Evolutionary conservation across 2,329 filamentous ascomycete genomes (phyloP).

Genomic region (Hypoxylon sp.): DNA sequence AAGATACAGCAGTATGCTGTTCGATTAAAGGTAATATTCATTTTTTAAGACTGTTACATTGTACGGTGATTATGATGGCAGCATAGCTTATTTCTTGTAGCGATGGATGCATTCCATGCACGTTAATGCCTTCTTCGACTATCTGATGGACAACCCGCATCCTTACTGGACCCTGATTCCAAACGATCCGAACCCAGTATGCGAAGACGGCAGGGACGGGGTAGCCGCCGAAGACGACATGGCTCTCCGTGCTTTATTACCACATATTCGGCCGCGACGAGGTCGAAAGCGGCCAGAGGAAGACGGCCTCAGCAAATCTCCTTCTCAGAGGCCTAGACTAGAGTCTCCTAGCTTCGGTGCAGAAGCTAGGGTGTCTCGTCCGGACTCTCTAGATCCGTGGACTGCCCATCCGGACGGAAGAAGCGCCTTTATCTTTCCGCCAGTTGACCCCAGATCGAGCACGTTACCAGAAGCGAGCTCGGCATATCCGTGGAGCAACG

Average conservation of each 20-base stretch:
- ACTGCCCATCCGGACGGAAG: conserved; percentile 55
- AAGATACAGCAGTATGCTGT: conserved; percentile 97
- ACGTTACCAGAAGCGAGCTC: conserved; percentile 46
- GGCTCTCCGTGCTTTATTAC: conserved; percentile 82
- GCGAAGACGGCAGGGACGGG: conserved; percentile 75
- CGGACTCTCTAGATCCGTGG: conserved; percentile 61
- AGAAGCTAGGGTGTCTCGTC: conserved; percentile 53
- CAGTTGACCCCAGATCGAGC: conserved; percentile 50
- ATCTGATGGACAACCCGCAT: conserved; percentile 78
- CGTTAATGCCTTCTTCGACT: conserved; percentile 93
- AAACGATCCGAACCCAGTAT: conserved; percentile 66
- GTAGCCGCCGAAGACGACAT: conserved; percentile 88
- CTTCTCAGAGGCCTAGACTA: conserved; percentile 68
- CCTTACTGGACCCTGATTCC: conserved; percentile 83
- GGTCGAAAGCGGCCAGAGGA: conserved; percentile 71
- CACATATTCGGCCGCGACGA: conserved; percentile 72
- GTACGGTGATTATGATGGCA: not conserved
- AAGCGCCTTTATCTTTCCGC: conserved; percentile 49
- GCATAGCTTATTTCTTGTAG: conserved; percentile 53
- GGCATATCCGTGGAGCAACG: conserved; percentile 59
- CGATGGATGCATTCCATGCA: conserved; percentile 98
- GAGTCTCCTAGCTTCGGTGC: conserved; percentile 54
- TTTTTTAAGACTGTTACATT: not conserved
- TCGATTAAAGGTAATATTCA: conserved; percentile 74
- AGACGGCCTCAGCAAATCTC: conserved; percentile 58